Base-by-base conservation (phyloP, 176 grass and related monocot species). In the Musa acuminata region DNA sequence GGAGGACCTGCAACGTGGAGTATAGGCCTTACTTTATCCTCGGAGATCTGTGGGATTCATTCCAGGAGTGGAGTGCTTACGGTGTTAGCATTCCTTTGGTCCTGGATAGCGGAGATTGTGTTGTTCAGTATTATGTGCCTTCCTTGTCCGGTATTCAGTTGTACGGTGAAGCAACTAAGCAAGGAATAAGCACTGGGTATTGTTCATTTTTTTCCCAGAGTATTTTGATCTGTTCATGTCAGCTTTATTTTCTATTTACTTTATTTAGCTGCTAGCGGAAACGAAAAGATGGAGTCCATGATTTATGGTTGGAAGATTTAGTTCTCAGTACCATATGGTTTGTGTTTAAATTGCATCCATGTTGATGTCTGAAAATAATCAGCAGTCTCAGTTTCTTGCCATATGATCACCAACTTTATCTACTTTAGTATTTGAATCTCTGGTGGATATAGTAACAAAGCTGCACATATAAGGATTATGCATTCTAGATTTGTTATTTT, bases 51-150 rank as follows among this genome's bases (percentile, higher is more conserved):
- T 87, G 86, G 86, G 82, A 84, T 49, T 75, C 82, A 14, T 87
- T 81, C 52, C 83, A 68, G 82, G 86, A 87, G 62, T 87, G 78
- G 78, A 87, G 86, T 51, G 86, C 78, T 1, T 87, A 81, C 78
- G 86, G 86, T 64, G 82, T 70, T 6, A 82, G 86, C 26, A 67
- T 84, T 55, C 78, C 82, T 16, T 58, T 84, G 55, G 11, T 87
- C 52, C 81, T 87, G 49, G 75, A 87, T 51, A 82, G 78, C 1
- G 70, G 82, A 50, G 82, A 87, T 53, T 69, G 69, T 16, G 55
- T 83, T 60, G 70, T 87, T 70, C 86, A 84, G 50, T 87, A 87
- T 67, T 87, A 87, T 51, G 81, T 87, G 50, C 86, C 86, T 22
- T 87, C 78, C 78, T 75, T 87, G 70, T 87, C 86, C 8, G 86